Base-by-base conservation (phyloP, 2,329 filamentous ascomycete genomes). In the Penicillium sumatraense region DNA sequence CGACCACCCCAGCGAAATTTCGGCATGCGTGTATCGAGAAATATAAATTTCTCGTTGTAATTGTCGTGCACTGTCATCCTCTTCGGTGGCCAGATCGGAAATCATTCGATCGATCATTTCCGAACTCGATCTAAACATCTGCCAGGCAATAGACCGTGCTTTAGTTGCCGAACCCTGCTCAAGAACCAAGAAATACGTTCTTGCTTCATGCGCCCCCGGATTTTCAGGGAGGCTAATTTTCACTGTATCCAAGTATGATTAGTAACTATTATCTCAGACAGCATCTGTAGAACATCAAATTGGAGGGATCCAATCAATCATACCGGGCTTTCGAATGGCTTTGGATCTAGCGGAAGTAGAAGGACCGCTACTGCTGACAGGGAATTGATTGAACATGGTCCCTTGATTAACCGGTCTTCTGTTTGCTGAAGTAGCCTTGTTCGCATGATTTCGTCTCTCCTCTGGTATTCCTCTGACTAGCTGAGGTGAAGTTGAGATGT, bases 81-180 rank as follows among this genome's bases (percentile, higher is more conserved):
- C 42, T 1, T 20, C 18, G 48, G 18, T 16, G 20, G 41, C 7
- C 33, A 44, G 23, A 20, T 42, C 31, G 26, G 42, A 20, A 23
- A 52, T 48, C 54, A 59, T 59, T 2, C 26, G 36, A n/a, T 57
- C 45, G 20, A 59, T 45, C 38, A 59, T 53, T 1, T 46, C 48
- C 11, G 53, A 33, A 7, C 47, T 24, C n/a, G 50, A 31, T 13
- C 11, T 2, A 33, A 41, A 59, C 7, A 48, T 47, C 14, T 52
- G 40, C 29, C 56, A 59, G 9, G 46, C 46, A 5, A 56, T 31
- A 26, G 47, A 59, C 9, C 50, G 46, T 16, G 53, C 45, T 31
- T 51, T 24, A 3, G 16, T 26, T n/a, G 24, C 20, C 16, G 10
- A 33, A 4, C 21, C 11, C 2, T 29, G 18, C 9, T 57, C 57